A percentile compares a stretch with the other conserved stretches of the same genome.
Conservation (phyloP, 495 filamentous ascomycete genomes). For the Glutinoglossum americanum region DNA sequence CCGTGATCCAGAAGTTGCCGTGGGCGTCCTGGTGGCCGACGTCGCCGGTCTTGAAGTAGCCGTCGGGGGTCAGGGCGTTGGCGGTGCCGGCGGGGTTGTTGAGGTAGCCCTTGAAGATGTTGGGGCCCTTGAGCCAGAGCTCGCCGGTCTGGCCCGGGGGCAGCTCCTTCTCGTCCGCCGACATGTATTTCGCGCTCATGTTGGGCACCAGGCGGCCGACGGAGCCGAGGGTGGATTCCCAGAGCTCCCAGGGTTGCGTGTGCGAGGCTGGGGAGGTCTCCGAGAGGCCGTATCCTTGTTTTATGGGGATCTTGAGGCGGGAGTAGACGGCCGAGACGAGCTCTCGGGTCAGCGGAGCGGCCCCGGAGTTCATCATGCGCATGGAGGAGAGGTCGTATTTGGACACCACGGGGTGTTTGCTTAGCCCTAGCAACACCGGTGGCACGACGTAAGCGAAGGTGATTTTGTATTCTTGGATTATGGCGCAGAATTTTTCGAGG, state of each 20-base stretch:
- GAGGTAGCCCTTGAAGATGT: conserved; percentile 57
- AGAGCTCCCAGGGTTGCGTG: conserved; percentile 46
- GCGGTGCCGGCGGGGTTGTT: conserved; percentile 44
- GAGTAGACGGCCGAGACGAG: conserved; percentile 59
- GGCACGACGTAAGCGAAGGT: conserved; percentile 72
- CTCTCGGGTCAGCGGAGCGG: conserved; percentile 69
- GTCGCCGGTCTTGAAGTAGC: conserved; percentile 75
- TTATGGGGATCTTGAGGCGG: conserved; percentile 43
- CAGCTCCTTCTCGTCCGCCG: conserved; percentile 34
- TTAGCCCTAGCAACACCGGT: conserved; percentile 60
- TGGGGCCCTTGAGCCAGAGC: conserved; percentile 57
- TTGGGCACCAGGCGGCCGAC: conserved; percentile 67
- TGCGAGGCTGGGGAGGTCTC: conserved; percentile 40
- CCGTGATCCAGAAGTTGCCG: conserved; percentile 31
- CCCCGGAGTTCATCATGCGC: conserved; percentile 73
- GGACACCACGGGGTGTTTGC: conserved; percentile 50
- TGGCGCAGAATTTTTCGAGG: conserved; percentile 50
- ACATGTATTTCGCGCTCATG: conserved; percentile 65
- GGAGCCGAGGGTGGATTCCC: conserved; percentile 55
- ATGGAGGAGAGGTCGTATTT: conserved; percentile 66
- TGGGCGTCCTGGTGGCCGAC: conserved; percentile 34
- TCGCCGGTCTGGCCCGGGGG: conserved; percentile 40
- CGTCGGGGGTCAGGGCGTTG: conserved; percentile 44
- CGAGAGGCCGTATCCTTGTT: conserved; percentile 25
- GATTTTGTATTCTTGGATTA: conserved; percentile 51